Evolutionary conservation across 805 yeast species (phyloP).

Genomic region (Candida oleophila): DNA sequence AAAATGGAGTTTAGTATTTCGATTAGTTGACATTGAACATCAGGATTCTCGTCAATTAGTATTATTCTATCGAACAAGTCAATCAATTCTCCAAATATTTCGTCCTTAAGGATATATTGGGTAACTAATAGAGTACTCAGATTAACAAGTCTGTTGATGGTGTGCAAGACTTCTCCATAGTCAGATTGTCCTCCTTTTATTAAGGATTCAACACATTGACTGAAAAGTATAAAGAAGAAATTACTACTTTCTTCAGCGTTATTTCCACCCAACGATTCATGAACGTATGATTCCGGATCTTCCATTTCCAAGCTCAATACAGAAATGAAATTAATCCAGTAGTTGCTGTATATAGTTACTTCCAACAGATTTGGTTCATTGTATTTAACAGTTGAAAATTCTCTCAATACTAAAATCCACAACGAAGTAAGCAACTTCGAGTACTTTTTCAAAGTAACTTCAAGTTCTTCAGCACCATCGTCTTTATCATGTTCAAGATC

Average conservation of each 20-base stretch:
- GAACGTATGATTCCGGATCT: constrained; percentile 1
- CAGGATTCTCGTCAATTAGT: constrained; percentile 58
- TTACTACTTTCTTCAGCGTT: constrained; percentile 52
- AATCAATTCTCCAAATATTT: constrained; percentile 70
- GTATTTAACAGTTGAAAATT: constrained; percentile 67
- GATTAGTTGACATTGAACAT: constrained; percentile 54
- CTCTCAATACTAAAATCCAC: constrained; percentile 78
- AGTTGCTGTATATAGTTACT: constrained; percentile 49
- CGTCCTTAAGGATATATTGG: constrained; percentile 58
- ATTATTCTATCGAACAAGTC: constrained; percentile 74
- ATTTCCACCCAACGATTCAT: constrained; percentile 26
- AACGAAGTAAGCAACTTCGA: constrained; percentile 62
- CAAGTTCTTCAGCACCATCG: constrained; percentile 43
- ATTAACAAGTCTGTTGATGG: constrained; percentile 49
- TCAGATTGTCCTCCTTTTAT: constrained; percentile 24
- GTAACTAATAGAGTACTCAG: constrained; percentile 21
- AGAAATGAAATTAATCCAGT: constrained; percentile 77
- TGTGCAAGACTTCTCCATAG: constrained; percentile 43
- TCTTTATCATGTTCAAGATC: constrained; percentile 22
- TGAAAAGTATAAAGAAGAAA: constrained; percentile 76
- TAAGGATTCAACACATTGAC: constrained; percentile 79
- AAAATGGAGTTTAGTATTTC: constrained; percentile 32
- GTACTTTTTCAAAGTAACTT: constrained; percentile 53
- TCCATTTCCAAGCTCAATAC: constrained; percentile 69
- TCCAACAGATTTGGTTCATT: constrained; percentile 40